phyloP scores from a whole-genome alignment of 495 filamentous ascomycete species.

The Podospora sp. region DNA sequence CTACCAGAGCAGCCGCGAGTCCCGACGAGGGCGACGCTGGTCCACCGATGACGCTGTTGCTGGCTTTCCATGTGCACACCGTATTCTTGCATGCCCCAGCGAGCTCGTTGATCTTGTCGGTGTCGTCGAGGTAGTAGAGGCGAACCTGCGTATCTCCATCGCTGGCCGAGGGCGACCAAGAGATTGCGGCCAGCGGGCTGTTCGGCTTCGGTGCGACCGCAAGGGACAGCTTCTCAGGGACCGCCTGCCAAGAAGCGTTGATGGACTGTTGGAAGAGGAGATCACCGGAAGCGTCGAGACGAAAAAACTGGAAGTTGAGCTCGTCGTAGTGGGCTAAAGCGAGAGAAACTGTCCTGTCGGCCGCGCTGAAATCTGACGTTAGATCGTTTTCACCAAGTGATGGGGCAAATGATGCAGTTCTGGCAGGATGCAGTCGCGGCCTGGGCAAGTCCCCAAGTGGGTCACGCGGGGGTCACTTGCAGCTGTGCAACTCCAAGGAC shows the following conservation, averaged over 20 bases:
- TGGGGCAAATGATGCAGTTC: neutral
- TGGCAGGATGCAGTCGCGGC: no score
- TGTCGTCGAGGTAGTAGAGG: conserved; percentile 7
- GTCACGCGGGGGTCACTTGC: neutral
- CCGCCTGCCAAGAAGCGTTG: neutral
- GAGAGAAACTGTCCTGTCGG: conserved; percentile 1
- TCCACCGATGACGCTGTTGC: neutral
- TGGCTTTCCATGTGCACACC: neutral
- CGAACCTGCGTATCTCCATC: neutral
- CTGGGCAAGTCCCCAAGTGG: neutral
- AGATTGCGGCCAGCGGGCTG: neutral
- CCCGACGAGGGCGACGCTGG: neutral
- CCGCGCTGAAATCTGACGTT: neutral
- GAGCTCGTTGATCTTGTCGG: conserved; percentile 4
- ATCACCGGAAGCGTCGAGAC: neutral
- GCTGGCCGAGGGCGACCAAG: neutral
- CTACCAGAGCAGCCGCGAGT: neutral
- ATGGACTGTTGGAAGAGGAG: neutral
- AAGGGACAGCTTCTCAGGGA: neutral
- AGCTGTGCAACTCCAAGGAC: neutral
- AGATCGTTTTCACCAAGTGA: neutral
- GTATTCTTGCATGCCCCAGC: neutral
- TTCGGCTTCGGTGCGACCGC: neutral
- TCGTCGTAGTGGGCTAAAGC: neutral
- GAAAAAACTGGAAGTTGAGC: conserved; percentile 4